These are phyloP conservation scores for Aspergillus spinulosporus DNA, from an alignment of 2,329 filamentous ascomycete genomes.

Conservation along the genomic window DNA sequence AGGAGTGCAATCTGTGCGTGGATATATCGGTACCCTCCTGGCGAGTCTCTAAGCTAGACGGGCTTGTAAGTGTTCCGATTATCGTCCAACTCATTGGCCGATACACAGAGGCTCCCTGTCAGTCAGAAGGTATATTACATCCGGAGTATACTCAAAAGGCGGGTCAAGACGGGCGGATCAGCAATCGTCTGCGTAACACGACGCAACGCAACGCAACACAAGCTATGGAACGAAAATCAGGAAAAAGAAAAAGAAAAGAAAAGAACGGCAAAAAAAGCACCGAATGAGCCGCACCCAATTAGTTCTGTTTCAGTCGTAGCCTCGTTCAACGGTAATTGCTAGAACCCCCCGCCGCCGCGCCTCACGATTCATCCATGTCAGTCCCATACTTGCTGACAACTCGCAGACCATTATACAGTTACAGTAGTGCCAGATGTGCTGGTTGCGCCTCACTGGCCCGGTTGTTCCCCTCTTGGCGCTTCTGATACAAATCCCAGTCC, in stretches of 20 bases:
- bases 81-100: background rate
- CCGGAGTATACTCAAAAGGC: slow-evolving; percentile 6
- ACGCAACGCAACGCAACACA: background rate
- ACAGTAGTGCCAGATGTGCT: slow-evolving; percentile 17
- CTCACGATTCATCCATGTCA: background rate
- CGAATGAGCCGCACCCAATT: slow-evolving; percentile 28
- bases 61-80: background rate
- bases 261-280: slow-evolving; percentile 15
- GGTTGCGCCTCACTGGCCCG: slow-evolving; percentile 18
- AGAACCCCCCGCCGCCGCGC: background rate
- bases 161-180: slow-evolving; percentile 4
- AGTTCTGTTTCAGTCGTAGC: slow-evolving; percentile 3
- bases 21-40: slow-evolving; percentile 1
- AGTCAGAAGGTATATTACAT: slow-evolving; percentile 7
- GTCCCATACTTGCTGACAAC: background rate
- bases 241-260: background rate
- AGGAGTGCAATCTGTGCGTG: slow-evolving; percentile 2
- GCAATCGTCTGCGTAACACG: background rate
- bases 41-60: background rate
- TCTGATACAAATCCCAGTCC: slow-evolving; percentile 3
- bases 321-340: background rate
- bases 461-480: slow-evolving; percentile 17
- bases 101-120: background rate
- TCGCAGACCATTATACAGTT: background rate
- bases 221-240: background rate